A percentile compares a stretch with the other conserved stretches of the same genome.
Evolutionary conservation across 176 grass and related monocot species (phyloP).

Genomic region (Triticum dicoccoides): DNA sequence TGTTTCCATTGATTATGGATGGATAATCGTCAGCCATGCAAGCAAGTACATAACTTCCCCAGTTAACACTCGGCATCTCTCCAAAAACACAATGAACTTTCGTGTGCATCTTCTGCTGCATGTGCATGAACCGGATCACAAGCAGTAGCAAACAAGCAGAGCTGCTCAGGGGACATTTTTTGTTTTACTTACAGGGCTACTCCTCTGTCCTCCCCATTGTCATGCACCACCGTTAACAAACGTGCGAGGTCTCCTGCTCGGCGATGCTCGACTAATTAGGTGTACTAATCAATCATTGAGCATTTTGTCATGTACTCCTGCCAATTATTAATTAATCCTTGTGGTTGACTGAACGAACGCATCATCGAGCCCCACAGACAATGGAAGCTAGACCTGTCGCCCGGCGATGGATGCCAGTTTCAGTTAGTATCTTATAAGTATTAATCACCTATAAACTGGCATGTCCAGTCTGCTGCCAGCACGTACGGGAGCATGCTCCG

Average conservation of each 20-base stretch:
- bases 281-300: neutral
- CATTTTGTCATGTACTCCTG: neutral
- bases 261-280: neutral
- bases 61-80: neutral
- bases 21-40: too few species aligned
- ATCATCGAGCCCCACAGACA: too few species aligned
- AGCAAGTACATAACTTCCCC: too few species aligned
- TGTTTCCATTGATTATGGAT: too few species aligned
- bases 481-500: too few species aligned
- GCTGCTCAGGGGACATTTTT: neutral
- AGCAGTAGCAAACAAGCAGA: neutral
- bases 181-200: neutral
- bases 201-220: neutral
- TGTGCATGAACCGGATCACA: neutral
- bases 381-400: too few species aligned
- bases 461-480: too few species aligned
- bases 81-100: neutral
- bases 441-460: too few species aligned
- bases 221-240: neutral
- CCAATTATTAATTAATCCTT: too few species aligned
- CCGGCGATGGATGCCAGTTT: too few species aligned
- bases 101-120: neutral
- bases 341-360: too few species aligned
- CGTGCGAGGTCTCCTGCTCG: neutral
- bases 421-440: too few species aligned